Conservation (phyloP, 805 yeast species). For the Ogataea salicorniae region DNA sequence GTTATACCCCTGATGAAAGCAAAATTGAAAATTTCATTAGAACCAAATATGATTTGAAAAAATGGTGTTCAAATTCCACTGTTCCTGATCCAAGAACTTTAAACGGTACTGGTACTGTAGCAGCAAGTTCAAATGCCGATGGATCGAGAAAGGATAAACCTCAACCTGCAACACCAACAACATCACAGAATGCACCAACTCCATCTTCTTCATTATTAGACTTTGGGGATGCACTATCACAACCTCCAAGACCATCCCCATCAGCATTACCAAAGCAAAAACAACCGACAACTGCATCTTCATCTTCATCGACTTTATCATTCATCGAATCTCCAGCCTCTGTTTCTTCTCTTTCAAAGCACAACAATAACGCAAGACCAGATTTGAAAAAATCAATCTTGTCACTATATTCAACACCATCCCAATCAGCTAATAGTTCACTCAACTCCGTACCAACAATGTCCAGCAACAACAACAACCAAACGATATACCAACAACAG, state of each 20-base stretch:
- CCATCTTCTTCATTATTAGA: constrained; percentile 6
- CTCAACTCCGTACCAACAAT: constrained; percentile 11
- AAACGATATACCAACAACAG: neutral
- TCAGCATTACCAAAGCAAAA: neutral
- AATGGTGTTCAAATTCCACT: constrained; percentile 64
- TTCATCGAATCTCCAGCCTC: constrained; percentile 1
- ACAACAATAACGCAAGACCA: constrained; percentile 44
- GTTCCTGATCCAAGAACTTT: constrained; percentile 55
- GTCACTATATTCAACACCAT: constrained; percentile 75
- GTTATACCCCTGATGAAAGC: constrained; percentile 73
- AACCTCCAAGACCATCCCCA: constrained; percentile 1
- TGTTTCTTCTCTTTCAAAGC: neutral
- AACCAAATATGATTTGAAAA: constrained; percentile 85
- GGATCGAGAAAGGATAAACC: neutral
- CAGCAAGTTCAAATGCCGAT: neutral
- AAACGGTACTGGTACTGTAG: neutral
- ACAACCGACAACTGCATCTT: neutral
- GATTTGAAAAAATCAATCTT: constrained; percentile 89
- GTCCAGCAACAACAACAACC: neutral
- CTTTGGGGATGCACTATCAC: constrained; percentile 6
- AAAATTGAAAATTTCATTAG: constrained; percentile 86
- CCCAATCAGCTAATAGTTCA: constrained; percentile 18
- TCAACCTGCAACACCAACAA: constrained; percentile 1
- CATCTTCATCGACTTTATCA: constrained; percentile 7
- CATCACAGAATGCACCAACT: constrained; percentile 2